Evolutionary conservation across 2,329 filamentous ascomycete species (phyloP), one percentile per base, ranked within the genome.

Genomic region (Penicillium capsulatum): DNA sequence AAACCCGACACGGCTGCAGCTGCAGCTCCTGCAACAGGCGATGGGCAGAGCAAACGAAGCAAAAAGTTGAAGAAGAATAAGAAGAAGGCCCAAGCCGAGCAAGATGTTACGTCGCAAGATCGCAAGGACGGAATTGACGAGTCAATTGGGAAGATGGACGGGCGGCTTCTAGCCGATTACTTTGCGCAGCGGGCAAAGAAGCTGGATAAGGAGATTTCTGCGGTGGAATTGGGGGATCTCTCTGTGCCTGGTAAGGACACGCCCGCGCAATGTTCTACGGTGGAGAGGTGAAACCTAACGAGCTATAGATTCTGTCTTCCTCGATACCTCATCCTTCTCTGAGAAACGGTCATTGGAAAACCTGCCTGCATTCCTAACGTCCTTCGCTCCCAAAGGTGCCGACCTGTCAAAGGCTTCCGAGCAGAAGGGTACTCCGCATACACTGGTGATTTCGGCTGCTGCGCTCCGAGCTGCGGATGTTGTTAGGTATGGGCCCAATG

Each of bases 401-500:
- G 75, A 71, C 39, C 71, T 95, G 14, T 75, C 74, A 1, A 74
- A 78, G 38, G 76, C 85, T 1, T 77, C 85, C 0, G 77, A 83
- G 66, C 73, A 80, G 54, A 82, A 81, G 28, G 85, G 84, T 4
- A 72, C 80, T 1, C 86, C 86, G 20, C 92, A 97, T 64, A 97
- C 91, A 1, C 74, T 98, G 38, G 80, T 98, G 24, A 77, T 98
- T n/a, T 81, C 90, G 9, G 80, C 80, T 7, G 88, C 90, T 4
- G 92, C 88, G 0, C 72, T 96, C 40, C 76, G 92, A 56, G 89
- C 92, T 3, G 89, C 91, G 11, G 86, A 97, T 58, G 68, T 96
- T 32, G 82, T 85, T 17, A 79, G 84, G 81, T 84, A 69, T 30
- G 64, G 53, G 13, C 4, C 6, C 11, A 9, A 44, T 15, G 31